These are phyloP conservation scores for Hirsutella thompsonii DNA, from an alignment of 2,329 filamentous ascomycete species.

Conservation along the genomic window DNA sequence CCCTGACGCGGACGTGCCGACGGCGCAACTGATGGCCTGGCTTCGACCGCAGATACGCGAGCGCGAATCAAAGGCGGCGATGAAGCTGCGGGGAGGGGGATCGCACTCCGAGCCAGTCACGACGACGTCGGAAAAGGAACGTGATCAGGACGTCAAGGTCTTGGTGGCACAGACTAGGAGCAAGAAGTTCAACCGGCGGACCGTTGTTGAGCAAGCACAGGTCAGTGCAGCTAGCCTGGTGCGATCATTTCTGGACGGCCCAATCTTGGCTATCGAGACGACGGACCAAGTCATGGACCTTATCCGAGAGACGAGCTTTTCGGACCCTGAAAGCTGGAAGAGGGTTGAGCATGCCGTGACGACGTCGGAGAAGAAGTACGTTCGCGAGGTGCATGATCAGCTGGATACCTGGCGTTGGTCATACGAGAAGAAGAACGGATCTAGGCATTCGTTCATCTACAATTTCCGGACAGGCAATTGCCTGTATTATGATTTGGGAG, in stretches of 20 bases:
- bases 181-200: conserved; percentile 83
- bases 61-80: conserved; percentile 49
- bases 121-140: conserved; percentile 17
- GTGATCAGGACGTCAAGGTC: conserved; percentile 69
- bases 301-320: conserved; percentile 60
- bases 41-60: conserved; percentile 74
- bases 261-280: conserved; percentile 79
- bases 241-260: conserved; percentile 59
- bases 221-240: conserved; percentile 46
- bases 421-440: conserved; percentile 39
- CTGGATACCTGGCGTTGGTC: conserved; percentile 48
- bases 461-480: conserved; percentile 79
- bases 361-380: conserved; percentile 66
- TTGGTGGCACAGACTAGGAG: conserved; percentile 69
- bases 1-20: conserved; percentile 61
- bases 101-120: conserved; percentile 15
- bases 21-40: conserved; percentile 63
- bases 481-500: conserved; percentile 69
- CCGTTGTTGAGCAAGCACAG: conserved; percentile 72
- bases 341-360: conserved; percentile 66
- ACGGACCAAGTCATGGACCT: conserved; percentile 70
- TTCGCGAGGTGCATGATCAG: conserved; percentile 70
- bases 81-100: conserved; percentile 23
- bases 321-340: conserved; percentile 75
- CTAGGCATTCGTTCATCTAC: conserved; percentile 73